Evolutionary conservation across 2,329 filamentous ascomycete genomes (phyloP).

Genomic region (Cordyceps sp.): DNA sequence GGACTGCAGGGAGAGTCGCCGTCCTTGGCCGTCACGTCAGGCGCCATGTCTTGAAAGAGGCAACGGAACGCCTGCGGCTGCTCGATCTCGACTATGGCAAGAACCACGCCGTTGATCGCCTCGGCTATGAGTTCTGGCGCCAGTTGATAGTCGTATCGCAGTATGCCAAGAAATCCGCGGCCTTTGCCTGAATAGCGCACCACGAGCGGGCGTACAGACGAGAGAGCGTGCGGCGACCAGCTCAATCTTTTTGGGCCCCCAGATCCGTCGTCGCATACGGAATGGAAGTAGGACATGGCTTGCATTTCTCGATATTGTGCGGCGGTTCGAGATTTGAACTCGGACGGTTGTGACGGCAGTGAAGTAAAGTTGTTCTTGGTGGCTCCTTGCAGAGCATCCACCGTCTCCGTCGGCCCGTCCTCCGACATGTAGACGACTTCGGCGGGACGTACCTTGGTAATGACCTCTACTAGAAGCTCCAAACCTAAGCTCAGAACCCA

Average conservation of each 20-base stretch:
- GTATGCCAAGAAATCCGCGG: conserved; percentile 43
- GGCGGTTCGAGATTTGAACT: conserved; percentile 39
- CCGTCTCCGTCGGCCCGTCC: conserved; percentile 39
- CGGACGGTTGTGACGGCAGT: conserved; percentile 43
- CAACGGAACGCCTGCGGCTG: conserved; percentile 29
- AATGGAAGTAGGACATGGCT: conserved; percentile 65
- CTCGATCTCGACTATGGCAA: conserved; percentile 50
- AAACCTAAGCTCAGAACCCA: conserved; percentile 59
- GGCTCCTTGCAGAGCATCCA: conserved; percentile 32
- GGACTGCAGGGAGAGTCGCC: conserved; percentile 1
- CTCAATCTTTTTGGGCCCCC: conserved; percentile 6
- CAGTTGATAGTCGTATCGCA: conserved; percentile 51
- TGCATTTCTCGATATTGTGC: conserved; percentile 58
- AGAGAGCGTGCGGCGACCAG: conserved; percentile 41
- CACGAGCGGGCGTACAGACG: conserved; percentile 39
- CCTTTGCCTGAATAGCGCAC: conserved; percentile 37
- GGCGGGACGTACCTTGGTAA: conserved; percentile 34
- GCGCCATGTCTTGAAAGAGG: conserved; percentile 4
- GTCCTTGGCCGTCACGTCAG: background rate
- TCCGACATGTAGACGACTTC: conserved; percentile 55
- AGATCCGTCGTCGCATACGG: background rate
- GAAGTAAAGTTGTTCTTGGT: conserved; percentile 26
- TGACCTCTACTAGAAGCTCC: conserved; percentile 42
- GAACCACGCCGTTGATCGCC: conserved; percentile 51
- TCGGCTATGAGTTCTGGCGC: conserved; percentile 41